Conservation (phyloP, 192 early-diverging fungal species). For the Gryganskiella cystojenkinii region DNA sequence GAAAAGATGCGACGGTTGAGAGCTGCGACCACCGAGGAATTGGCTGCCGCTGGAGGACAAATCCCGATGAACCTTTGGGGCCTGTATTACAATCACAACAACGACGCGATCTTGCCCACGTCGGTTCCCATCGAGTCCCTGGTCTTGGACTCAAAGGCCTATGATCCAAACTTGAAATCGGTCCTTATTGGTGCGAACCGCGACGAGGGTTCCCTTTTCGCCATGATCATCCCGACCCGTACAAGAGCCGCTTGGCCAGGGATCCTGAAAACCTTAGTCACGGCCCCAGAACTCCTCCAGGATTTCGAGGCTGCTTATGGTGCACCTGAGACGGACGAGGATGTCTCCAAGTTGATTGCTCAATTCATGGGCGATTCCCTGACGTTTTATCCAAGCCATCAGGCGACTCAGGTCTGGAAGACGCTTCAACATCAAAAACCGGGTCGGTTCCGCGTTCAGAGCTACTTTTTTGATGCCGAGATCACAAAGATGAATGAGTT, state of each 20-base stretch:
- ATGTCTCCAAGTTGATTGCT: neutral
- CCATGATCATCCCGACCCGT: neutral
- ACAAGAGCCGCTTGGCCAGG: constrained; percentile 1
- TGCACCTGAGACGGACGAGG: constrained; percentile 3
- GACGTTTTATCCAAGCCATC: constrained; percentile 4
- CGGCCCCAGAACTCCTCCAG: neutral
- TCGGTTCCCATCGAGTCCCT: constrained; percentile 1
- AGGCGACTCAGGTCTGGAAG: neutral
- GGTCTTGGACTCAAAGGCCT: neutral
- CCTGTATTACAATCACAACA: constrained; percentile 6
- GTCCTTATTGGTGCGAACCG: constrained; percentile 28
- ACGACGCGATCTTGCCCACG: constrained; percentile 12
- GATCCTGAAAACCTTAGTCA: neutral
- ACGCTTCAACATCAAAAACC: neutral
- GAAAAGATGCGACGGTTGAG: constrained; percentile 28
- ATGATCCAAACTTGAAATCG: constrained; percentile 27
- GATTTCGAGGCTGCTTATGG: constrained; percentile 19
- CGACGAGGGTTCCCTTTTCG: constrained; percentile 28
- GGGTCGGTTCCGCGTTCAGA: neutral
- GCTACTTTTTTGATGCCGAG: constrained; percentile 15
- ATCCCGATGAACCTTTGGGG: neutral
- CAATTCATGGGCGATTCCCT: constrained; percentile 3
- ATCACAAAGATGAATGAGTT: constrained; percentile 1
- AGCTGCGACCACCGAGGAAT: neutral
- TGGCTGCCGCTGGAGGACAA: neutral